These are phyloP conservation scores for Brassica carinata DNA, from an alignment of 345 rosid genomes.

Conservation along the genomic window DNA sequence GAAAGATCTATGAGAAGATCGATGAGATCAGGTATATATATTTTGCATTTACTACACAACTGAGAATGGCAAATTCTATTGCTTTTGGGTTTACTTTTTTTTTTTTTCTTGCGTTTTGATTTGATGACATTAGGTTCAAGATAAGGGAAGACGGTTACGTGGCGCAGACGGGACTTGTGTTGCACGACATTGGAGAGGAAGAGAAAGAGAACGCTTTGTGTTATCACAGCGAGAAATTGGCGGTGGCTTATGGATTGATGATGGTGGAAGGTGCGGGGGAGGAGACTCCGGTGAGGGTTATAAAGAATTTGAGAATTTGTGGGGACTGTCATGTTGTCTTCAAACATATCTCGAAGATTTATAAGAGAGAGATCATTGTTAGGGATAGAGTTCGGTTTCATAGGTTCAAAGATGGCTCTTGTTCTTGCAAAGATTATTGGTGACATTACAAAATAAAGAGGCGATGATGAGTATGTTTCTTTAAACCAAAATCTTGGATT, in stretches of 20 bases:
- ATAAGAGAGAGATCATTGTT: conserved; percentile 70
- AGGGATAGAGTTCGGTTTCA: conserved; percentile 88
- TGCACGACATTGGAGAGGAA: conserved; percentile 90
- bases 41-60: not conserved
- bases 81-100: not conserved
- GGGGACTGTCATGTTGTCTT: conserved; percentile 81
- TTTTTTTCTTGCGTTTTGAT: conserved; percentile 10
- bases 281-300: conserved; percentile 63
- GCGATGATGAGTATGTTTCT: not conserved
- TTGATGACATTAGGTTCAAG: conserved; percentile 65
- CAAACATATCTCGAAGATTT: conserved; percentile 70
- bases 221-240: conserved; percentile 87
- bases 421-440: conserved; percentile 90
- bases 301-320: conserved; percentile 85
- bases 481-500: not conserved
- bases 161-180: conserved; percentile 71
- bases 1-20: conserved; percentile 62
- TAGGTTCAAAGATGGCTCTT: conserved; percentile 65
- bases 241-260: conserved; percentile 79
- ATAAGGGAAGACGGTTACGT: conserved; percentile 69
- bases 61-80: not conserved
- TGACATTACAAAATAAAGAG: conserved; percentile 33
- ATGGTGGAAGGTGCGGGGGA: conserved; percentile 40
- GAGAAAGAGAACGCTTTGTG: conserved; percentile 81
- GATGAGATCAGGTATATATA: conserved; percentile 57